phyloP scores from a whole-genome alignment of 257 asterid genomes.

The Solanum chiquidenum region DNA sequence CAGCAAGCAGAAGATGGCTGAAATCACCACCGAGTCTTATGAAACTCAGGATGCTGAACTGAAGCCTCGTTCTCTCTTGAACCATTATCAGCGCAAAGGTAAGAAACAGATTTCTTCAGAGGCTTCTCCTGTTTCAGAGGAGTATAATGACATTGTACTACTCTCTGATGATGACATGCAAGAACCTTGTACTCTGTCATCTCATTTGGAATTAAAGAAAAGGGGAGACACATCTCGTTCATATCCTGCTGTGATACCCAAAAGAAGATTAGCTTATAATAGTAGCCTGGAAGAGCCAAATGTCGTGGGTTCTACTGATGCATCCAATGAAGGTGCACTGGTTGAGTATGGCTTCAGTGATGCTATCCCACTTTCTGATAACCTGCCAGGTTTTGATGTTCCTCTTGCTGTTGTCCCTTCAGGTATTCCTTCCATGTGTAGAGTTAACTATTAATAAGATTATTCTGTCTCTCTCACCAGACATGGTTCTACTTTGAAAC shows the following conservation, averaged over 20 bases:
- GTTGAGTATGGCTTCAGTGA: background rate
- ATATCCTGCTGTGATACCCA: background rate
- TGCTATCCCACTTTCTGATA: background rate
- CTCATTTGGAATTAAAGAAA: background rate
- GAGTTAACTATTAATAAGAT: background rate
- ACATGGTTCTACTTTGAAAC: background rate
- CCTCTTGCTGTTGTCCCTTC: background rate
- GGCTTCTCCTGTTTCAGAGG: slow-evolving; percentile 1
- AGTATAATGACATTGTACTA: background rate
- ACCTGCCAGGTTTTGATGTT: background rate
- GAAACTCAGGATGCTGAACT: slow-evolving; percentile 1
- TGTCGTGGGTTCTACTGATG: background rate
- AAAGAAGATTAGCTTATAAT: background rate
- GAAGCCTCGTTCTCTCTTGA: background rate
- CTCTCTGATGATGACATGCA: slow-evolving; percentile 4
- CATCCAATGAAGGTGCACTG: background rate
- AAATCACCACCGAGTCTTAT: background rate
- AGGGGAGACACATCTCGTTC: background rate
- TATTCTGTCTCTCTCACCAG: background rate
- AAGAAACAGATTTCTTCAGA: slow-evolving; percentile 9
- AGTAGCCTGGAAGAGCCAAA: background rate
- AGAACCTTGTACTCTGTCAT: background rate
- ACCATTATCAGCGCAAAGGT: slow-evolving; percentile 1
- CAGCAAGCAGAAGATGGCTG: slow-evolving; percentile 1
- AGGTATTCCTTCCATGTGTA: slow-evolving; percentile 10